Percentiles rank a stretch among this genome's conserved stretches.
These are phyloP conservation scores for Agrocybe pediades DNA, from an alignment of 768 basidiomycete genomes.

Conservation along the genomic window DNA sequence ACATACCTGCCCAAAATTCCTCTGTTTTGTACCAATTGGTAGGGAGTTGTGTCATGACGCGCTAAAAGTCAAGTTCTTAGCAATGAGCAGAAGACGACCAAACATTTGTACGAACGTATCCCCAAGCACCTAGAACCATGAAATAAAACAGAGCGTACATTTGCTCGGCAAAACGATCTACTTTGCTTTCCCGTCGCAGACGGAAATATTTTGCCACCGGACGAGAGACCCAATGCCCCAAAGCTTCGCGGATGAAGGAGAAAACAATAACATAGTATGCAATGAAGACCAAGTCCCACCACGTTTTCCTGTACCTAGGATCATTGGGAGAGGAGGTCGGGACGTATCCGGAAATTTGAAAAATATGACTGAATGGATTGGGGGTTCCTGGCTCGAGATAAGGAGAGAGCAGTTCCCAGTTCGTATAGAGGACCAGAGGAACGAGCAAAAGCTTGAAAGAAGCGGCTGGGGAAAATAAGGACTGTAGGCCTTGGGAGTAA, in stretches of 20 bases:
- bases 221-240: constrained; percentile 64
- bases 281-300: constrained; percentile 77
- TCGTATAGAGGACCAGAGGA: constrained; percentile 60
- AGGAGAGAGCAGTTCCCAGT: constrained; percentile 58
- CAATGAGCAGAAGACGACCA: not conserved
- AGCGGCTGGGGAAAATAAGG: constrained; percentile 39
- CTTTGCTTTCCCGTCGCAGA: constrained; percentile 63
- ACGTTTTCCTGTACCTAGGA: constrained; percentile 71
- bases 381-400: constrained; percentile 45
- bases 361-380: constrained; percentile 75
- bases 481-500: not conserved
- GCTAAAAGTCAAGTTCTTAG: constrained; percentile 40
- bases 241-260: constrained; percentile 80
- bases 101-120: constrained; percentile 61
- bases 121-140: constrained; percentile 66
- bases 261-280: constrained; percentile 85
- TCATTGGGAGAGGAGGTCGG: constrained; percentile 52
- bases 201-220: constrained; percentile 75
- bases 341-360: constrained; percentile 73
- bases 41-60: constrained; percentile 79
- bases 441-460: constrained; percentile 69
- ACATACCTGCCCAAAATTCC: constrained; percentile 79
- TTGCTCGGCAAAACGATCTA: constrained; percentile 90
- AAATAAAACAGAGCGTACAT: constrained; percentile 88
- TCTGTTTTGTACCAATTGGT: constrained; percentile 87